Evolutionary conservation across 305 asterid genomes (phyloP).

Genomic region (Andrographis paniculata): DNA sequence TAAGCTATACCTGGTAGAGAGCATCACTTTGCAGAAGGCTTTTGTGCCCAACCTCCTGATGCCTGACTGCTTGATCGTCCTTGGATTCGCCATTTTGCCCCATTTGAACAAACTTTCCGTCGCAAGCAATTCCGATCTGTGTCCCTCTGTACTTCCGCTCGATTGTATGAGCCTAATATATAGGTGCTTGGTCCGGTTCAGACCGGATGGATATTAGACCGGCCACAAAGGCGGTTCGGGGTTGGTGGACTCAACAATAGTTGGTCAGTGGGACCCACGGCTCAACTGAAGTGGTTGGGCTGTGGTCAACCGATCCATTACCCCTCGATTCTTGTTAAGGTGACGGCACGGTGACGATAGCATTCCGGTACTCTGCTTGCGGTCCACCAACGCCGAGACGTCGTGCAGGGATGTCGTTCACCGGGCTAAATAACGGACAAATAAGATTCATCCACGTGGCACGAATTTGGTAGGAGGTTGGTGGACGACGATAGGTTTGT

Average conservation of each 20-base stretch:
- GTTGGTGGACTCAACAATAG: conserved; percentile 29
- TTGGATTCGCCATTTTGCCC: conserved; percentile 30
- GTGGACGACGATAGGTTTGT: too few relatives aligned
- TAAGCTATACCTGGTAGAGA: conserved; percentile 26
- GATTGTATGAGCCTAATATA: too few relatives aligned
- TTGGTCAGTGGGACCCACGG: conserved; percentile 13
- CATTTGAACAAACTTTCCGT: conserved; percentile 50
- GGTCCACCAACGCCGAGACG: not conserved
- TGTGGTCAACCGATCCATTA: conserved; percentile 10
- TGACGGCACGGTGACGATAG: not conserved
- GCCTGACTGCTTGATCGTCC: conserved; percentile 23
- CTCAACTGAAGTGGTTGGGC: conserved; percentile 19
- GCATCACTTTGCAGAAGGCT: conserved; percentile 50
- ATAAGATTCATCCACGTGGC: conserved; percentile 14
- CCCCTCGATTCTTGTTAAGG: not conserved
- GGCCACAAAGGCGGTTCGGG: conserved; percentile 29
- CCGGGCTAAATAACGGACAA: not conserved
- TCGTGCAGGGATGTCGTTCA: not conserved
- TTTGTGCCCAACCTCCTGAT: conserved; percentile 47
- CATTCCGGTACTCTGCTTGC: not conserved
- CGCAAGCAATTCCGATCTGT: too few relatives aligned
- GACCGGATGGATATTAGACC: conserved; percentile 18
- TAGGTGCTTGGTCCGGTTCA: conserved; percentile 22
- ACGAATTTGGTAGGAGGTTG: conserved; percentile 14
- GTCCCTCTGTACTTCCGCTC: too few relatives aligned